Conservation (phyloP, 805 yeast species). For the Candida fluviatilis region DNA sequence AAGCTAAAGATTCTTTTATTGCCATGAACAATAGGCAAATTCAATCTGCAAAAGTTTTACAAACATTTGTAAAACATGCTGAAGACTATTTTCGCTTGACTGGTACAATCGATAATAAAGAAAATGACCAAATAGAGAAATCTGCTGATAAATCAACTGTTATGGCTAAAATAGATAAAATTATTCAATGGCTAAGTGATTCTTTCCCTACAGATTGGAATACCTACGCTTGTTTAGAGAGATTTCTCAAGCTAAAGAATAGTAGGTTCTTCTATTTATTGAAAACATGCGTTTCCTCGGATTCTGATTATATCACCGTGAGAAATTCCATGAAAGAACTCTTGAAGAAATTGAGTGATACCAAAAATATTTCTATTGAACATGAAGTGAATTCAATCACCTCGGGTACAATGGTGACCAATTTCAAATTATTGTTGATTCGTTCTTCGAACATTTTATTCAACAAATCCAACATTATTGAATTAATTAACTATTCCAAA, state of each 20-base stretch:
- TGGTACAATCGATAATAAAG: conserved; percentile 14
- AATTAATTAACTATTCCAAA: conserved; percentile 46
- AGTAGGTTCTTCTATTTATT: conserved; percentile 56
- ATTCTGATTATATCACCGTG: conserved; percentile 57
- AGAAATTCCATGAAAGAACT: conserved; percentile 63
- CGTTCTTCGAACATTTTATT: conserved; percentile 58
- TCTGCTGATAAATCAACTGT: conserved; percentile 15
- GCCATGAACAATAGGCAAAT: conserved; percentile 71
- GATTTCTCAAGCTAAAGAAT: conserved; percentile 53
- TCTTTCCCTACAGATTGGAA: conserved; percentile 52
- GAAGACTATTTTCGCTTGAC: conserved; percentile 32
- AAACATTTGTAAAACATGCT: conserved; percentile 44
- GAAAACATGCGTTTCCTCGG: conserved; percentile 48
- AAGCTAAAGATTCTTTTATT: conserved; percentile 58
- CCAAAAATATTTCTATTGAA: conserved; percentile 41
- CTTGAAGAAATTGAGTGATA: conserved; percentile 48
- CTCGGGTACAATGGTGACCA: conserved; percentile 46
- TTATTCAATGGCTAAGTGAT: conserved; percentile 57
- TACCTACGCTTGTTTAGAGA: conserved; percentile 46
- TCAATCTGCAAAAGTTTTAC: conserved; percentile 50
- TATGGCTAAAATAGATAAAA: conserved; percentile 44
- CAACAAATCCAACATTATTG: conserved; percentile 60
- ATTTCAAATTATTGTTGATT: conserved; percentile 55
- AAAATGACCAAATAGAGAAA: conserved; percentile 9
- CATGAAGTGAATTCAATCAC: conserved; percentile 28